Base-by-base conservation (phyloP, 2,329 filamentous ascomycete species). In the Cordyceps farinosa region DNA sequence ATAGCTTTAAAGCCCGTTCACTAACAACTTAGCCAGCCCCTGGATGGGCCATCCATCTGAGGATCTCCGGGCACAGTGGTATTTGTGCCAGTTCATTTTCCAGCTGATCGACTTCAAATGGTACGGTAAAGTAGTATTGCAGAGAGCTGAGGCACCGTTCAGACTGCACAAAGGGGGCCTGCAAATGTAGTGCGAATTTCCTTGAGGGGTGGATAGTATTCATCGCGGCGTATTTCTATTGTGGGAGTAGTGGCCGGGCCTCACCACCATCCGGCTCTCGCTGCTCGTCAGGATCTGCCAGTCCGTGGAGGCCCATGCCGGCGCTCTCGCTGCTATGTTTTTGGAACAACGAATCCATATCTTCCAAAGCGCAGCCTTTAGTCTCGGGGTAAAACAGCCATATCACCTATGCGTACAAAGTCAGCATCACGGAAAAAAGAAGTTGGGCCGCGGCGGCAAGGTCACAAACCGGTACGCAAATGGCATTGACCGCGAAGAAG, bases 401-500 rank as follows among this genome's bases (percentile, higher is more conserved):
- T 38, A 82, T 74, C 11, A 79, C 70, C 76, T 79, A 10, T 13
- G 29, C n/a, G 29, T 27, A 3, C 4, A 32, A 53, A 6, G 50
- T 61, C 22, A 53, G 47, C 11, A 3, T 36, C 10, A 17, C 17
- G 11, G 11, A 22, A 30, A n/a, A 22, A 30, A 38, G 61, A 58
- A 38, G 17, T 30, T 30, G 55, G 17, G 30, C 29, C 8, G 8
- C 65, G 61, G 45, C 62, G 36, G 57, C 63, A 3, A 11, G 38
- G 47, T 40, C 17, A 67, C 72, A 58, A 70, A 80, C 78, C 4
- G 79, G 77, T 22, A 82, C 76, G 61, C 78, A 83, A 13, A 74
- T 71, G 7, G 83, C 59, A 66, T 84, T 84, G 32, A 83, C 74
- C 8, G 74, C 74, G 78, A 84, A 84, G 68, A 86, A 86, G 65